Evolutionary conservation across 108 stramenopile species (phyloP).

Genomic region (Schizochytrium sp.): DNA sequence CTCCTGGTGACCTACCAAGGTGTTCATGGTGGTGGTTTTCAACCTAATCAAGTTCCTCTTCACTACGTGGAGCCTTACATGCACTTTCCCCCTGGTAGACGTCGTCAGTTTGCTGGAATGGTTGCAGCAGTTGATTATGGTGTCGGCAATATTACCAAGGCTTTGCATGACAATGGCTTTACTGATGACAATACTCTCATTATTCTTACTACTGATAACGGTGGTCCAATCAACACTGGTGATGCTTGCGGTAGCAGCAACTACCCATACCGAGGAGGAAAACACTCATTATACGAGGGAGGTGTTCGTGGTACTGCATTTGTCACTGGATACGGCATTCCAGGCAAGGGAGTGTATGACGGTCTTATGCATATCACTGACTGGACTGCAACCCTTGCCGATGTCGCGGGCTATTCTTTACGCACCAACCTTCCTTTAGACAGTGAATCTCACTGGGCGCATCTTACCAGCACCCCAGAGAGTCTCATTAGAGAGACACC

Average conservation of each 20-base stretch:
- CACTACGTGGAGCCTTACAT: neutral
- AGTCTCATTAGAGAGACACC: neutral
- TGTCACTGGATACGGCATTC: slow-evolving; percentile 27
- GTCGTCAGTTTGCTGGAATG: slow-evolving; percentile 48
- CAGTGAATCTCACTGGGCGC: neutral
- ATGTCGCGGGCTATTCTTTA: neutral
- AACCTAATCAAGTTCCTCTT: neutral
- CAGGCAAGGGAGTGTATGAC: neutral
- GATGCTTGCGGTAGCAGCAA: neutral
- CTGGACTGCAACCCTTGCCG: slow-evolving; percentile 37
- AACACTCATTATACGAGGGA: slow-evolving; percentile 26
- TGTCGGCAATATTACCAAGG: neutral
- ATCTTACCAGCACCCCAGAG: neutral
- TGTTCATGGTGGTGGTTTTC: neutral
- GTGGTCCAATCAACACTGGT: neutral
- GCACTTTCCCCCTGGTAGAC: neutral
- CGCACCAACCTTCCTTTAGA: neutral
- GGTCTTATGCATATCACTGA: slow-evolving; percentile 20
- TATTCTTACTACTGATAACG: slow-evolving; percentile 29
- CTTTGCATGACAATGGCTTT: neutral
- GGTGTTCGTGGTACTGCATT: neutral
- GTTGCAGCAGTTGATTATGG: neutral
- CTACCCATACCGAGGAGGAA: neutral
- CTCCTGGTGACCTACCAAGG: neutral
- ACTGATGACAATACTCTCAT: neutral